phyloP scores from a whole-genome alignment of 2,329 filamentous ascomycete genomes.

The Thelonectria olida region DNA sequence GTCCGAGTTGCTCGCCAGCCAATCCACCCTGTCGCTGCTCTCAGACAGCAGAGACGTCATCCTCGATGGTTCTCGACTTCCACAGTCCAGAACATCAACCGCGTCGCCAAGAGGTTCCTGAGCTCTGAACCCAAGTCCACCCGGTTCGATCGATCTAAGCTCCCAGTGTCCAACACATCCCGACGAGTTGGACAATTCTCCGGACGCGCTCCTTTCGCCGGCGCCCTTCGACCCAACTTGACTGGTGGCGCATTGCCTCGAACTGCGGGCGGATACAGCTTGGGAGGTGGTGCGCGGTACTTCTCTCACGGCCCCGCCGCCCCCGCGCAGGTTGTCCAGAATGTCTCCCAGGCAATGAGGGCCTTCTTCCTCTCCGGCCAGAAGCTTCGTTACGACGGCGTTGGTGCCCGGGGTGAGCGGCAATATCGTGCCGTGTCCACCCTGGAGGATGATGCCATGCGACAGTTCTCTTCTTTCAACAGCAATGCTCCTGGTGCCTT shows the following conservation, averaged over 20 bases:
- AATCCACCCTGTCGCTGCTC: conserved; percentile 62
- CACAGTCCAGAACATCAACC: conserved; percentile 53
- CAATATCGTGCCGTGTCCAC: conserved; percentile 80
- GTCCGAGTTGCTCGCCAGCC: conserved; percentile 56
- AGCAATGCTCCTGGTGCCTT: conserved; percentile 75
- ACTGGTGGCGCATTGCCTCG: conserved; percentile 87
- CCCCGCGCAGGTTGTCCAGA: conserved; percentile 90
- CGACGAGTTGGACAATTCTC: conserved; percentile 69
- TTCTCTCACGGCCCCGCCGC: conserved; percentile 89
- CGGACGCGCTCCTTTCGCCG: conserved; percentile 85
- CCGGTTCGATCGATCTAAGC: conserved; percentile 58
- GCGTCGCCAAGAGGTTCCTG: conserved; percentile 61
- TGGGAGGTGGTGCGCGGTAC: conserved; percentile 80
- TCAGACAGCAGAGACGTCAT: conserved; percentile 57
- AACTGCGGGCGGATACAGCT: conserved; percentile 87
- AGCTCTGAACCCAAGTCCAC: conserved; percentile 50
- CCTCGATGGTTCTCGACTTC: conserved; percentile 59
- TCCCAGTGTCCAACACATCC: conserved; percentile 59
- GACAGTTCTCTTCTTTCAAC: conserved; percentile 70
- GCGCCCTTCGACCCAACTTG: conserved; percentile 87
- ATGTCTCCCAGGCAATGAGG: conserved; percentile 92
- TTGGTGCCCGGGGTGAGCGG: conserved; percentile 77
- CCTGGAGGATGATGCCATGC: conserved; percentile 76
- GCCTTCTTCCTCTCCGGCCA: conserved; percentile 93
- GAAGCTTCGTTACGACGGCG: conserved; percentile 86